Base-by-base conservation (phyloP, 306 rosid species). In the Casuarina equisetifolia region DNA sequence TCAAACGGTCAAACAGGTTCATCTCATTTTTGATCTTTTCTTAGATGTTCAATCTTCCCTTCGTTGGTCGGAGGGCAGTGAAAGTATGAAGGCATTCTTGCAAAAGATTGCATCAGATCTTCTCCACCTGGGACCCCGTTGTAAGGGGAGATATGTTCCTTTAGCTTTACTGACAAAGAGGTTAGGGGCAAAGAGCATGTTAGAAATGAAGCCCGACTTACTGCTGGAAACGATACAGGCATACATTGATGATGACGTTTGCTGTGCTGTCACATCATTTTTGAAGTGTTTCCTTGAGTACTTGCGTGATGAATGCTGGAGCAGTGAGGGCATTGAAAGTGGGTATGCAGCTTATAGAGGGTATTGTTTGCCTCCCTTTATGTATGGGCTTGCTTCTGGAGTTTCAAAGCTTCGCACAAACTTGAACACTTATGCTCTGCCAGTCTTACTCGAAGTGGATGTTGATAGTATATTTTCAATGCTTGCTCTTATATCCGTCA, bases 1-100 rank as follows among this genome's bases (percentile, higher is more conserved):
- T 87, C 99, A 95, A 81, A 95, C 99, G 2, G 99, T 95, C 84
- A 95, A 87, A 62, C 99, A 95, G 82, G 97, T 91, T 79, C 99
- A 92, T 85, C 91, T 91, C 43, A 85, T 92, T 80, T 95, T 95
- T 71, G 91, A 95, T 85, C 97, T 95, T 69, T 91, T 89, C 82
- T 69, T 95, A 72, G 99, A 95, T 83, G 92, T 95, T 85, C 97
- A 91, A 54, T 90, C 96, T 20, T 85, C 94, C 16, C 89, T 95
- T 75, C 72, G 78, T 70, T 86, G 91, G 92, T 88, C 97, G 0
- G 97, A 88, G 75, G 89, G 91, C 5, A 86, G 90, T 63, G 91
- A 87, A 62, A 89, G 82, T 70, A 86, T 92, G 76, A 95, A 81
- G 72, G 79, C 64, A 10, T 89, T 87, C 84, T 74, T 89, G 85